Percentiles rank a stretch among this genome's conserved stretches.
Evolutionary conservation across 352 stramenopile species (phyloP).

Genomic region (Paralagenidium karlingii): DNA sequence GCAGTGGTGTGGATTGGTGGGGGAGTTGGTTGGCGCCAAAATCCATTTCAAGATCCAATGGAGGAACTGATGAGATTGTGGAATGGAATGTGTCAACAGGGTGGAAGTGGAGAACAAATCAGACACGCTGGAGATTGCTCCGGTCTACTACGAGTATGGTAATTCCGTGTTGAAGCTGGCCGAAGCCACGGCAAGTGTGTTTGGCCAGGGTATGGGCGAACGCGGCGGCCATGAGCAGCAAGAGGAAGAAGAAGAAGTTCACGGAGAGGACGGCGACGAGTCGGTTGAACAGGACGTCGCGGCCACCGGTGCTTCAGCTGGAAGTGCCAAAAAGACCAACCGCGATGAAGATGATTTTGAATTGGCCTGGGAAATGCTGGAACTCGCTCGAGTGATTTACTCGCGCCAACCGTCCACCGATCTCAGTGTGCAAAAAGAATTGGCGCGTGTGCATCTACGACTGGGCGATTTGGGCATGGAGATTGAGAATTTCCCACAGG

Average conservation of each 20-base stretch:
- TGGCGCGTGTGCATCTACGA: constrained; percentile 67
- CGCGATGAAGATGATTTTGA: constrained; percentile 61
- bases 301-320: too few species aligned
- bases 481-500: constrained; percentile 68
- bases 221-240: constrained; percentile 6
- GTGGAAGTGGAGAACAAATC: constrained; percentile 54
- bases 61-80: too few species aligned
- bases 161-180: constrained; percentile 62
- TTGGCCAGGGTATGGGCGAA: constrained; percentile 16
- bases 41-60: too few species aligned
- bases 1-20: not conserved
- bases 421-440: constrained; percentile 53
- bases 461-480: constrained; percentile 73
- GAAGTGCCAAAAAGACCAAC: constrained; percentile 14
- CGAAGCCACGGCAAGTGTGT: constrained; percentile 49
- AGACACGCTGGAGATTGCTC: constrained; percentile 47
- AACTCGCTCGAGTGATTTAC: constrained; percentile 74
- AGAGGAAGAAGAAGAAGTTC: constrained; percentile 6
- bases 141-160: constrained; percentile 78
- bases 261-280: constrained; percentile 29
- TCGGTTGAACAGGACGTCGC: too few species aligned
- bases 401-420: constrained; percentile 56
- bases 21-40: too few species aligned
- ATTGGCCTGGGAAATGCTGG: constrained; percentile 79
- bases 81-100: too few species aligned